Evolutionary conservation across 163 green algal species (phyloP).

Genomic region (Scenedesmus sp.): DNA sequence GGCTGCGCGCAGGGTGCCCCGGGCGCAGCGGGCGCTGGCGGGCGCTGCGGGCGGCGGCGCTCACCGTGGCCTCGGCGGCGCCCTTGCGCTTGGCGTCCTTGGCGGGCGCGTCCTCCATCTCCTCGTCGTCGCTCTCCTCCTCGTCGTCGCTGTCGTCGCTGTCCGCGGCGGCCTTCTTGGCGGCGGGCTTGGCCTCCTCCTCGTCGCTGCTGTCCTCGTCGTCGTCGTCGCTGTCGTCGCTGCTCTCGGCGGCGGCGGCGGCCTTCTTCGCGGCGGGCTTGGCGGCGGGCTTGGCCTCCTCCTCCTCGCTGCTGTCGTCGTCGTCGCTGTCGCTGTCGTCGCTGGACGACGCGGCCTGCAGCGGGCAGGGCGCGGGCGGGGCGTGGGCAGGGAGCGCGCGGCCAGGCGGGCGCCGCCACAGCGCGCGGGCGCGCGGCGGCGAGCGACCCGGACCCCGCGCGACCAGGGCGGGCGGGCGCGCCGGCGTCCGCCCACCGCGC

Average conservation of each 20-base stretch:
- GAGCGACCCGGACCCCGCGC: too few relatives aligned
- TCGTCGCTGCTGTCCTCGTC: constrained; percentile 8
- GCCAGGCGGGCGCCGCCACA: neutral
- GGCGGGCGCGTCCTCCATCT: constrained; percentile 42
- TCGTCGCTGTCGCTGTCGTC: constrained; percentile 48
- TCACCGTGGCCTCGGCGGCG: constrained; percentile 16
- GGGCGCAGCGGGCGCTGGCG: neutral
- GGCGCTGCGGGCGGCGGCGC: too few relatives aligned
- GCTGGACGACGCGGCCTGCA: constrained; percentile 24
- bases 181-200: constrained; percentile 47
- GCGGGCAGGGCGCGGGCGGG: too few relatives aligned
- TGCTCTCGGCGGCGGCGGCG: constrained; percentile 18
- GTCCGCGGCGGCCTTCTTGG: constrained; percentile 48
- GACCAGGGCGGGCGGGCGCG: neutral
- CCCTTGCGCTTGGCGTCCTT: constrained; percentile 25
- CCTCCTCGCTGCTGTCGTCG: constrained; percentile 25
- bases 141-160: constrained; percentile 34
- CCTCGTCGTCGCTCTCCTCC: constrained; percentile 47
- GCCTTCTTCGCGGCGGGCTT: constrained; percentile 37
- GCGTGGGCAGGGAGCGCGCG: too few relatives aligned
- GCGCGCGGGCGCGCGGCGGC: neutral
- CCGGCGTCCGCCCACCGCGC: neutral
- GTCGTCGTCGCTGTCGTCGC: constrained; percentile 41
- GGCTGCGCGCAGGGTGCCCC: neutral
- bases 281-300: constrained; percentile 47